Base-by-base conservation (phyloP, 2,329 filamentous ascomycete species). In the Thelonectria discophora region DNA sequence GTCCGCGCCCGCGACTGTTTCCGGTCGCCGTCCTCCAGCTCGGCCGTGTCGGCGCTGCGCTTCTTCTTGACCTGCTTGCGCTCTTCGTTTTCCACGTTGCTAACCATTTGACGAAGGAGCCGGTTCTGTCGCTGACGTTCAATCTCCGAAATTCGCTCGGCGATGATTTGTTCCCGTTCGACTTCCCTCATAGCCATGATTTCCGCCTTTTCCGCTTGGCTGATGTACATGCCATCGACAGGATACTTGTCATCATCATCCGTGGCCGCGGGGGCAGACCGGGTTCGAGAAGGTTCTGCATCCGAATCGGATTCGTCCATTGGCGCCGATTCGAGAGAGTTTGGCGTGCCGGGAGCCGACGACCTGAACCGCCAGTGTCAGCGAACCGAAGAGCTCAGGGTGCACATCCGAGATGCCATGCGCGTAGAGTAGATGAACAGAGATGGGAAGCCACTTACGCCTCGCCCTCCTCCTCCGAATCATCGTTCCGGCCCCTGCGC, bases 111-210 rank as follows among this genome's bases (percentile, higher is more conserved):
- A 62, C 91, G 91, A 51, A 97, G 85, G 65, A 94, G 88, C 49
- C 89, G 85, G 72, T 95, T 93, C 78, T 97, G 94, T 62, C 90
- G 87, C 69, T 91, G 89, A 54, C 89, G 88, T 72, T 95, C 91
- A 60, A 94, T 89, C 75, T 95, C 89, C 70, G 92, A 88, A 37
- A 90, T 90, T 67, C 95, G 92, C 69, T 97, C 92, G 18, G 93
- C 94, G 7, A 99, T 86, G 46, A 97, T 89, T 74, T 93, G 88
- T 77, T 99, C 95, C 65, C 94, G 90, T 74, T 97, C 89, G 53
- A 98, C 89, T 79, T 98, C 94, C 30, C 93, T 90, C 85, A 97
- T 88, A 58, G 84, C 86, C 85, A 95, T 89, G 64, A 99, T 95
- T 53, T 90, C 83, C 8, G 84, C 84, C 76, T 92, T 94, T 73